Evolutionary conservation across 2,329 filamentous ascomycete species (phyloP).

Genomic region (Camillea tinctor): DNA sequence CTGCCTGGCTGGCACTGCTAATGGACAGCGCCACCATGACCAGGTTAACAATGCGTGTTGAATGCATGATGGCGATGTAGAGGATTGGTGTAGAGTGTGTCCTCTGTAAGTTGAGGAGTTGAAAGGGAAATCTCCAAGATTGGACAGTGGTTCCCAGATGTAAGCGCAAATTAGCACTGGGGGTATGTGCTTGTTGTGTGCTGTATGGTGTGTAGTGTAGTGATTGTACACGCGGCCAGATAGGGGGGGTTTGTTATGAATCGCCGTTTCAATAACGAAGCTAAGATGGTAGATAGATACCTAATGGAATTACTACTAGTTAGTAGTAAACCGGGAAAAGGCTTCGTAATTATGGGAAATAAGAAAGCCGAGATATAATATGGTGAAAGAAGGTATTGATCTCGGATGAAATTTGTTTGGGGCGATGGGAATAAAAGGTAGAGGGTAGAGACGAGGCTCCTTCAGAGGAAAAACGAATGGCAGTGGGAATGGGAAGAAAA

Average conservation of each 20-base stretch:
- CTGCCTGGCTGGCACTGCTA: constrained; percentile 45
- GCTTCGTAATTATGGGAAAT: background rate
- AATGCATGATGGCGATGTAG: constrained; percentile 43
- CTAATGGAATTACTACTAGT: too few relatives aligned
- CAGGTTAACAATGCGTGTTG: constrained; percentile 44
- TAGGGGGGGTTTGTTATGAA: background rate
- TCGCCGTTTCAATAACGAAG: background rate
- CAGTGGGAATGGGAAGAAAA: background rate
- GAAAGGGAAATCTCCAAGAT: background rate
- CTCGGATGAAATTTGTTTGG: background rate
- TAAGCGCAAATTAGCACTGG: background rate
- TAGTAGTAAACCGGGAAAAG: too few relatives aligned
- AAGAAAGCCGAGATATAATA: background rate
- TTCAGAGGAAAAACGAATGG: background rate
- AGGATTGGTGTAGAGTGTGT: background rate
- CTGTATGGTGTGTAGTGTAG: background rate
- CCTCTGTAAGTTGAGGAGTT: background rate
- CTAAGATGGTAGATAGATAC: background rate
- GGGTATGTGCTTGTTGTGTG: background rate
- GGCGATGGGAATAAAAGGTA: background rate
- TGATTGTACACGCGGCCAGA: background rate
- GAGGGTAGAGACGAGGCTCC: background rate
- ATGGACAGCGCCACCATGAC: constrained; percentile 50
- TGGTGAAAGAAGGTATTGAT: background rate
- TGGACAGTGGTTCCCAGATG: background rate